Percentiles rank a stretch among this genome's conserved stretches.
Conservation (phyloP, 1,284 basidiomycete species). For the Amylostereum areolatum region DNA sequence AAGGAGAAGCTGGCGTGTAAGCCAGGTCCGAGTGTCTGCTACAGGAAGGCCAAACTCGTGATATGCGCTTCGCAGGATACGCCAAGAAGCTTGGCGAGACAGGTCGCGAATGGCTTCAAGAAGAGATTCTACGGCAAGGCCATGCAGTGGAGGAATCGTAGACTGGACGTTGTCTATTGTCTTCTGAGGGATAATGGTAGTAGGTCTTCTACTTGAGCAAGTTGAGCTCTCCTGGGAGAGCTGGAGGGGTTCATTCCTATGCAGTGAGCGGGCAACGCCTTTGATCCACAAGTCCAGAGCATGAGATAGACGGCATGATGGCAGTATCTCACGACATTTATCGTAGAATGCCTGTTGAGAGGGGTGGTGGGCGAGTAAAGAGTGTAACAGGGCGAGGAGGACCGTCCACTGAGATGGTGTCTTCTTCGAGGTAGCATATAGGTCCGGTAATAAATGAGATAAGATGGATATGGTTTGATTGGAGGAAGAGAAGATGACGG, state of each 20-base stretch:
- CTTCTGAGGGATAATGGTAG: conserved; percentile 15
- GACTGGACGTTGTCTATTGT: too few relatives aligned
- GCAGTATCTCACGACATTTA: conserved; percentile 1
- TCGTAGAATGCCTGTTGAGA: conserved; percentile 11
- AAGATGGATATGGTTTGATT: conserved; percentile 55
- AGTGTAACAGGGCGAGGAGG: conserved; percentile 3
- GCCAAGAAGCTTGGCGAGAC: conserved; percentile 50
- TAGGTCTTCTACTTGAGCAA: conserved; percentile 16
- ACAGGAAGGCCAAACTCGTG: conserved; percentile 40
- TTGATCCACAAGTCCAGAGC: conserved; percentile 9
- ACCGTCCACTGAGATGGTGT: background rate
- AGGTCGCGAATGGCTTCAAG: conserved; percentile 42
- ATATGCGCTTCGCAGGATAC: conserved; percentile 55
- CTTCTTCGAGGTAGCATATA: conserved; percentile 6
- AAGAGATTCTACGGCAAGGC: conserved; percentile 37
- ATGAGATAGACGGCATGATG: background rate
- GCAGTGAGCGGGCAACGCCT: conserved; percentile 7
- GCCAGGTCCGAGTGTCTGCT: conserved; percentile 42
- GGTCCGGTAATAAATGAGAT: conserved; percentile 45
- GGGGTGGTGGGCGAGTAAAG: conserved; percentile 6
- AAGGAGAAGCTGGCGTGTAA: conserved; percentile 41
- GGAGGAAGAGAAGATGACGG: conserved; percentile 51
- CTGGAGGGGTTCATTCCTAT: conserved; percentile 8
- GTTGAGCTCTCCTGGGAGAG: conserved; percentile 6
- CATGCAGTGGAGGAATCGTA: conserved; percentile 3